phyloP scores from a whole-genome alignment of 2,329 filamentous ascomycete species.

The Zymoseptoria ardabiliae region DNA sequence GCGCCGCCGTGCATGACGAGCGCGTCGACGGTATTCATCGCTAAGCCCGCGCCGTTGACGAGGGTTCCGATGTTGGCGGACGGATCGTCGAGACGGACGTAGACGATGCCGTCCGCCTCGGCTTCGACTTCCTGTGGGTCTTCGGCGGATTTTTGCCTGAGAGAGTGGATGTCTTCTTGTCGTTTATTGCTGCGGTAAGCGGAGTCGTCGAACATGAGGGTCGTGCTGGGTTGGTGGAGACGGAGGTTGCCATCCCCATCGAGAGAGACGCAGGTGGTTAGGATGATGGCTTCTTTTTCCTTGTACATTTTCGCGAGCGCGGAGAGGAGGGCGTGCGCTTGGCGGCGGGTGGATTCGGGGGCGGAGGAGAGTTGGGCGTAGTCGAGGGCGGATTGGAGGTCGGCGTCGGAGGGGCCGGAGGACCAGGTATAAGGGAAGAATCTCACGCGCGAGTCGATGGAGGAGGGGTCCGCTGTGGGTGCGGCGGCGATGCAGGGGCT shows the following conservation, averaged over 20 bases:
- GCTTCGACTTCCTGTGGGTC: constrained; percentile 54
- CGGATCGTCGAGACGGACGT: constrained; percentile 54
- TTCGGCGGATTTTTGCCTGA: constrained; percentile 47
- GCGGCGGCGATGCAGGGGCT: constrained; percentile 59
- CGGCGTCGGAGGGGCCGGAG: constrained; percentile 33
- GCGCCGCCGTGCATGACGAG: constrained; percentile 59
- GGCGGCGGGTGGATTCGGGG: constrained; percentile 36
- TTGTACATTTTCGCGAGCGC: constrained; percentile 54
- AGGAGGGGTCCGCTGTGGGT: constrained; percentile 40
- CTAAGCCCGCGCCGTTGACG: constrained; percentile 82
- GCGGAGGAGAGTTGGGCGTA: constrained; percentile 48
- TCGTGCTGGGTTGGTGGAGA: constrained; percentile 47
- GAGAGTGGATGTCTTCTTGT: constrained; percentile 52
- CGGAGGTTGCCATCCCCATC: constrained; percentile 27
- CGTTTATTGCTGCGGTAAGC: constrained; percentile 56
- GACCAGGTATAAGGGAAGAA: constrained; percentile 58
- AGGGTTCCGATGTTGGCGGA: constrained; percentile 66
- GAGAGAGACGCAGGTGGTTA: constrained; percentile 46
- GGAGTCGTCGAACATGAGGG: constrained; percentile 63
- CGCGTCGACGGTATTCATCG: constrained; percentile 85
- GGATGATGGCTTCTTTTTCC: constrained; percentile 57
- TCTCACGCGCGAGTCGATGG: constrained; percentile 38
- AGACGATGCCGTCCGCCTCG: constrained; percentile 68
- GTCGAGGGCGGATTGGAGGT: constrained; percentile 38
- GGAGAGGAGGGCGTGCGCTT: constrained; percentile 42